Conservation (phyloP, 768 basidiomycete species). For the Mrakia frigida region DNA sequence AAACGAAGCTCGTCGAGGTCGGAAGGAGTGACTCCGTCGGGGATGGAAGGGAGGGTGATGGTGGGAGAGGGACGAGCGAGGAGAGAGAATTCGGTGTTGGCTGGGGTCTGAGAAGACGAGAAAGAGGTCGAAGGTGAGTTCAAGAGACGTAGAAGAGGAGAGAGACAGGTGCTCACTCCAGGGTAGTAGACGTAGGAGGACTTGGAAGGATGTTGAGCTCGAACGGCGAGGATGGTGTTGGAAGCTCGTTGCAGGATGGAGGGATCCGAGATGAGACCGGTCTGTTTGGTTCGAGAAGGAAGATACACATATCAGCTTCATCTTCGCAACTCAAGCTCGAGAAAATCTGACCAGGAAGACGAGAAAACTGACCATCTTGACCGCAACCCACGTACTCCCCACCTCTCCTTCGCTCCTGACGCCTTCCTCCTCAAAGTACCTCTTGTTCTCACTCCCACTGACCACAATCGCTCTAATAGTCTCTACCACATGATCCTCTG, state of each 20-base stretch:
- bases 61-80: slow-evolving; percentile 23
- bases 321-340: neutral
- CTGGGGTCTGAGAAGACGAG: slow-evolving; percentile 56
- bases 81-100: slow-evolving; percentile 53
- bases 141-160: neutral
- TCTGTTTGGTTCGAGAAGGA: slow-evolving; percentile 21
- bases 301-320: neutral
- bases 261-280: slow-evolving; percentile 43
- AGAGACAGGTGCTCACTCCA: slow-evolving; percentile 8
- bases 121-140: neutral
- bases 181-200: slow-evolving; percentile 34
- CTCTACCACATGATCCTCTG: slow-evolving; percentile 61
- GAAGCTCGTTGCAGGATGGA: slow-evolving; percentile 43
- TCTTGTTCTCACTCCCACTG: slow-evolving; percentile 54
- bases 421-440: slow-evolving; percentile 55
- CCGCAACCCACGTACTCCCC: slow-evolving; percentile 67
- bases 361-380: slow-evolving; percentile 62
- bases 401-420: slow-evolving; percentile 36
- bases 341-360: neutral
- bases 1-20: slow-evolving; percentile 61
- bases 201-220: slow-evolving; percentile 36
- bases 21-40: slow-evolving; percentile 49
- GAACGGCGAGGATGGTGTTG: slow-evolving; percentile 42
- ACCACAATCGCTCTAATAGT: slow-evolving; percentile 70
- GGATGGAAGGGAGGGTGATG: slow-evolving; percentile 36